phyloP scores from a whole-genome alignment of 345 rosid genomes.

The Cardamine occulta region DNA sequence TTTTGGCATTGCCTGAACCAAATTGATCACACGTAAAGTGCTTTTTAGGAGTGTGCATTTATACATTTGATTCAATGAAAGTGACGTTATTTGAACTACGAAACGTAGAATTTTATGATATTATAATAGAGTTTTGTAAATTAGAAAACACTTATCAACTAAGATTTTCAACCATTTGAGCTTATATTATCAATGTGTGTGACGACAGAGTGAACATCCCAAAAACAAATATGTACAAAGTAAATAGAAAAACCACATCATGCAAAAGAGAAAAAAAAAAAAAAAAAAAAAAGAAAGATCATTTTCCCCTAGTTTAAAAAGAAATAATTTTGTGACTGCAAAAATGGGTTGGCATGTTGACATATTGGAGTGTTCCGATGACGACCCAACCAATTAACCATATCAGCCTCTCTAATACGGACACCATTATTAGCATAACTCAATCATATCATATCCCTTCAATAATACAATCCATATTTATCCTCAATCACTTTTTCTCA shows the following conservation, averaged over 20 bases:
- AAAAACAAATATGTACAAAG: neutral
- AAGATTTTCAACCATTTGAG: no score
- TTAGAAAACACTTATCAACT: no score
- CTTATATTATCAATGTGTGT: neutral
- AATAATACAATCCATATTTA: conserved; percentile 18
- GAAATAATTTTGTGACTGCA: conserved; percentile 5
- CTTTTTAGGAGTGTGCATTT: no score
- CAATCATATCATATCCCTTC: conserved; percentile 16
- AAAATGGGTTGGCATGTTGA: conserved; percentile 25
- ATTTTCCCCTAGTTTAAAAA: no score
- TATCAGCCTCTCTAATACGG: conserved; percentile 18
- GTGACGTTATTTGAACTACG: no score
- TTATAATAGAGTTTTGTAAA: no score
- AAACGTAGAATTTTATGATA: no score
- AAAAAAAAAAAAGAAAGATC: neutral
- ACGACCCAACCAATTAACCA: no score
- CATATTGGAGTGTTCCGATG: neutral
- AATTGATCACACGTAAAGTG: no score
- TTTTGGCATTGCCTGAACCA: no score
- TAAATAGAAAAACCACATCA: neutral
- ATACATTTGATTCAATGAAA: neutral
- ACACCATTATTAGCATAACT: conserved; percentile 10
- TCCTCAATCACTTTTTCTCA: neutral
- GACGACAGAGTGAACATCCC: neutral
- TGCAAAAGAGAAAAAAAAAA: neutral